phyloP scores from a whole-genome alignment of 2,329 filamentous ascomycete species.

The Chaetomium globosum region DNA sequence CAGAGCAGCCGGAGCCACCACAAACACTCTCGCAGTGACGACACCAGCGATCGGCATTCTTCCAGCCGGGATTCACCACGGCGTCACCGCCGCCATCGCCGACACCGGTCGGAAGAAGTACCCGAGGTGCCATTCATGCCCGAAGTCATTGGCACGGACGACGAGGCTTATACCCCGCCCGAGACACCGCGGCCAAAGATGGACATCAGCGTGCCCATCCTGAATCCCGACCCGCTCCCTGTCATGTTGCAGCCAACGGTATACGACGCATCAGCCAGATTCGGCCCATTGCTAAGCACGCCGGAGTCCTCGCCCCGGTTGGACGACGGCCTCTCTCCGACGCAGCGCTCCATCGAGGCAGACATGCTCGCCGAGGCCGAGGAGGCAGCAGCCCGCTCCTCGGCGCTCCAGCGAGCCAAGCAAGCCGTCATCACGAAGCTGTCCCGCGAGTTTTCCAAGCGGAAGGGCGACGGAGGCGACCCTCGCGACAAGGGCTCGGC shows the following conservation, averaged over 20 bases:
- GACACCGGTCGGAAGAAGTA: constrained; percentile 34
- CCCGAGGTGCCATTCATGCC: constrained; percentile 34
- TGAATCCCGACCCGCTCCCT: constrained; percentile 52
- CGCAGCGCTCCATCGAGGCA: constrained; percentile 61
- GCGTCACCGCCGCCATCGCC: constrained; percentile 34
- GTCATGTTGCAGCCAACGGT: constrained; percentile 59
- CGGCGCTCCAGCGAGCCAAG: constrained; percentile 60
- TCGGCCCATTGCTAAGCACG: constrained; percentile 23
- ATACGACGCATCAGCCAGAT: constrained; percentile 51
- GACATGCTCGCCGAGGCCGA: constrained; percentile 62
- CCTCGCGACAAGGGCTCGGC: constrained; percentile 39
- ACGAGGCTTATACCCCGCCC: constrained; percentile 36
- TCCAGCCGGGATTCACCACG: constrained; percentile 26
- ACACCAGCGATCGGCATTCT: constrained; percentile 34
- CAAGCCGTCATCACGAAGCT: constrained; percentile 63
- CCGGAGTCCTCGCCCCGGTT: constrained; percentile 14
- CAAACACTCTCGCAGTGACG: constrained; percentile 39
- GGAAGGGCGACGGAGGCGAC: constrained; percentile 8
- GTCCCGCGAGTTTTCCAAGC: constrained; percentile 52
- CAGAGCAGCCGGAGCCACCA: constrained; percentile 35
- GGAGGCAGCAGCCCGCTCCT: constrained; percentile 57
- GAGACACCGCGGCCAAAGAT: constrained; percentile 34
- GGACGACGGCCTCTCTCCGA: constrained; percentile 55
- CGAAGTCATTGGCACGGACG: constrained; percentile 38
- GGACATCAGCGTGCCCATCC: constrained; percentile 55